Evolutionary conservation across 2,329 filamentous ascomycete genomes (phyloP), one percentile per base, ranked within the genome.

Genomic region (Xylariaceae sp.): DNA sequence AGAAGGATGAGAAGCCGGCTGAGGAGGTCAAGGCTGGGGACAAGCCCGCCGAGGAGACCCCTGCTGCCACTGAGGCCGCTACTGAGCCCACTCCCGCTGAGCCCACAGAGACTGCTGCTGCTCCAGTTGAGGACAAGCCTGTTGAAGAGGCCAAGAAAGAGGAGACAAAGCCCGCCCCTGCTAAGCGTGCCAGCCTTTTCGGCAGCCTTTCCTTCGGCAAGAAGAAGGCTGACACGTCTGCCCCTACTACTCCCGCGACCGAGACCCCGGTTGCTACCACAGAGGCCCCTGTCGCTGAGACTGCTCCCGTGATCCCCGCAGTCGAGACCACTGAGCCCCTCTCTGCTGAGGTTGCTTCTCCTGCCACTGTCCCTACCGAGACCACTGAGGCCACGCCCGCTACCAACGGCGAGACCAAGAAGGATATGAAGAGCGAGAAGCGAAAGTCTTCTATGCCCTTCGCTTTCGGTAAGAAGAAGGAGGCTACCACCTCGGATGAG

Each of bases 391-490:
- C 50, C 45, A 53, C 64, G 24, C 69, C 70, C 45, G 66, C 65
- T 45, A 66, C 66, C 53, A 72, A 72, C 38, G 71, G 70, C 45
- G 79, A 82, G 67, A 52, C 68, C 42, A 79, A 79, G 65, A 79
- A 80, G 67, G 77, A 79, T 48, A 63, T 74, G 54, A 89, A 88
- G 81, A 65, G 65, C 36, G 75, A 79, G 67, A 95, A 94, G 86
- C 87, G 89, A 66, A 81, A 82, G 67, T 93, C 87, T 52, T 83
- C 90, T 59, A 66, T 80, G 8, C 75, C 76, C 37, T 94, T 94
- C 68, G 81, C 80, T 56, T 83, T 81, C 59, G 81, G 87, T 67
- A 85, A 88, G 78, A 91, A 91, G 76, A 83, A 85, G 64, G 77
- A 78, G 67, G 44, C 56, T 18, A 63, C 69, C 34, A 57, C 68